Base-by-base conservation (phyloP, 148 eudicot species). In the Rhododendron kiyosumense region DNA sequence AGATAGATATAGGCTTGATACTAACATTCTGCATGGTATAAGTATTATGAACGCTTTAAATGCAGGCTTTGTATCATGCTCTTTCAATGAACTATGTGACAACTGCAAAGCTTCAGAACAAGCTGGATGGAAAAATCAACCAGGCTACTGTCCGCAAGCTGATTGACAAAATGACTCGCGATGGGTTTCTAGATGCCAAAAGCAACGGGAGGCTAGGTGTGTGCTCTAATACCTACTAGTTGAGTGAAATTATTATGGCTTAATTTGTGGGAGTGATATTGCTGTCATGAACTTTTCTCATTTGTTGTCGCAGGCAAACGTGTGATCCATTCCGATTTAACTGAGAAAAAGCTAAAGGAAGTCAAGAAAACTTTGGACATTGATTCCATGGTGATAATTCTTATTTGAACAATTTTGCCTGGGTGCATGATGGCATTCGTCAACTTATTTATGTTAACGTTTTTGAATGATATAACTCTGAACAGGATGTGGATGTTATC, bases 61-160 rank as follows among this genome's bases (percentile, higher is more conserved):
- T 92, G 89, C 95, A 97, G 99, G 99, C 99, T 82, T 85, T 97
- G 82, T 97, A 92, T 86, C 93, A 92, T 87, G 93, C 98, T 89
- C 99, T 97, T 84, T 95, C 96, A 17, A 87, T 97, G 98, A 91
- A 94, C 38, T 95, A 95, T 79, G 85, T 97, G 36, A 85, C 94
- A 14, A 89, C 92, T 69, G 61, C 94, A 79, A 97, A 95, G 87
- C 99, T 97, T 89, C 95, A 95, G 65, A 91, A 82, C 86, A 92
- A 93, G 89, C 98, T 97, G 46, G 94, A 93, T 12, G 98, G 95
- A 61, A 89, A 95, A 90, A 92, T 93, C 81, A 95, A 85, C 89
- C 94, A 86, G 84, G 85, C 83, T 69, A 90, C 95, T 24, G 94
- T 90, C 45, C 92, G 93, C 88, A 97, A 93, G 91, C 90, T 97